Conservation (phyloP, 2,329 filamentous ascomycete species). For the Fusarium aywerte region DNA sequence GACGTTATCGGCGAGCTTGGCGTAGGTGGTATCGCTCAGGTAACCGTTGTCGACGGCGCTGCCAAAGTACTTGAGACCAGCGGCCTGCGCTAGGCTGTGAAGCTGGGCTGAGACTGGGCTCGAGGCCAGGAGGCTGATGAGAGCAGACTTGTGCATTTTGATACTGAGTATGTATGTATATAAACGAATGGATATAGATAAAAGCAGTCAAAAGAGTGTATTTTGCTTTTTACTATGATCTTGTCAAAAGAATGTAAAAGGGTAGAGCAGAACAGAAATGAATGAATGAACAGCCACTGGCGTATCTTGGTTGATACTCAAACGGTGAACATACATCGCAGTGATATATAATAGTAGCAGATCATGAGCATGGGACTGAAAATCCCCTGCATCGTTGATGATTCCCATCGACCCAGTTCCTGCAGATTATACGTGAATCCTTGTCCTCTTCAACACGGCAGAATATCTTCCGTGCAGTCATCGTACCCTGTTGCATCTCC, state of each 20-base stretch:
- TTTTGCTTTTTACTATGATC: not conserved
- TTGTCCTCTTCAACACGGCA: constrained; percentile 22
- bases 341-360: constrained; percentile 23
- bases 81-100: constrained; percentile 63
- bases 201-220: constrained; percentile 17
- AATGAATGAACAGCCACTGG: constrained; percentile 22
- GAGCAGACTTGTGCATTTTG: constrained; percentile 40
- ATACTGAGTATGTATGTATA: constrained; percentile 2
- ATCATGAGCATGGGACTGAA: not conserved
- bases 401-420: constrained; percentile 15
- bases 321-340: constrained; percentile 4
- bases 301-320: constrained; percentile 2
- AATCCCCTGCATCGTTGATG: not conserved
- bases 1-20: constrained; percentile 63
- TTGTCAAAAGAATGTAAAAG: constrained; percentile 9
- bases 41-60: constrained; percentile 71
- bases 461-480: constrained; percentile 41
- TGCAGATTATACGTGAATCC: constrained; percentile 1
- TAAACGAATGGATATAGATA: constrained; percentile 26
- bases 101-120: constrained; percentile 52
- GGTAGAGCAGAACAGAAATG: not conserved
- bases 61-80: constrained; percentile 71
- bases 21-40: constrained; percentile 65
- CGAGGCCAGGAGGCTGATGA: constrained; percentile 43
- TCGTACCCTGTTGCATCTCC: constrained; percentile 37